Percentiles rank a stretch among this genome's conserved stretches.
Evolutionary conservation across 2,329 filamentous ascomycete species (phyloP).

Genomic region (Atkinsonella texensis): DNA sequence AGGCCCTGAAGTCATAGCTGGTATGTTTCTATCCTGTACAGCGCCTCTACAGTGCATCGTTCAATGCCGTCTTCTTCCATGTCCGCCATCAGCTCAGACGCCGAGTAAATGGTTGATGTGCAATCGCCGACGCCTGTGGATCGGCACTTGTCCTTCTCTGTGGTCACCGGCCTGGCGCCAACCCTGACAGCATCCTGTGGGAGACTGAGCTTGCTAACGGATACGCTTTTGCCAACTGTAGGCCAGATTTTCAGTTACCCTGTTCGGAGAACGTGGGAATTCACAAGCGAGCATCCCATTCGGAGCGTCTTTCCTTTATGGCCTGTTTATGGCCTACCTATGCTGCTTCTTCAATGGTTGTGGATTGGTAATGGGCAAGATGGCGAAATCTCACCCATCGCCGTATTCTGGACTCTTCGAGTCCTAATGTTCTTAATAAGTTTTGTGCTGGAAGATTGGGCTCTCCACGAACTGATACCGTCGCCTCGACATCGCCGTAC

Average conservation of each 20-base stretch:
- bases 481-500: constrained; percentile 59
- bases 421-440: constrained; percentile 88
- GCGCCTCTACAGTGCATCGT: background rate
- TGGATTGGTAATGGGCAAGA: constrained; percentile 75
- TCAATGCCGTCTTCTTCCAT: background rate
- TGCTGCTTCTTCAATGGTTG: constrained; percentile 85
- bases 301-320: constrained; percentile 95
- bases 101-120: background rate
- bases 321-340: constrained; percentile 87
- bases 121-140: background rate
- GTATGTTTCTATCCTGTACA: constrained; percentile 39
- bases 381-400: constrained; percentile 66
- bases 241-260: constrained; percentile 90
- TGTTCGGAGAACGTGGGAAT: constrained; percentile 88
- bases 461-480: constrained; percentile 78
- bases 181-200: background rate
- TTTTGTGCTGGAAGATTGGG: constrained; percentile 97
- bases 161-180: background rate
- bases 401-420: constrained; percentile 81
- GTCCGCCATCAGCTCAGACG: background rate
- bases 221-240: constrained; percentile 23
- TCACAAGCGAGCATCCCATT: constrained; percentile 76
- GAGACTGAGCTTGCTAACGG: background rate
- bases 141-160: background rate
- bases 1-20: constrained; percentile 91